A percentile compares a stretch with the other conserved stretches of the same genome.
Evolutionary conservation across 2,329 filamentous ascomycete species (phyloP).

Genomic region (Penicillium expansum): DNA sequence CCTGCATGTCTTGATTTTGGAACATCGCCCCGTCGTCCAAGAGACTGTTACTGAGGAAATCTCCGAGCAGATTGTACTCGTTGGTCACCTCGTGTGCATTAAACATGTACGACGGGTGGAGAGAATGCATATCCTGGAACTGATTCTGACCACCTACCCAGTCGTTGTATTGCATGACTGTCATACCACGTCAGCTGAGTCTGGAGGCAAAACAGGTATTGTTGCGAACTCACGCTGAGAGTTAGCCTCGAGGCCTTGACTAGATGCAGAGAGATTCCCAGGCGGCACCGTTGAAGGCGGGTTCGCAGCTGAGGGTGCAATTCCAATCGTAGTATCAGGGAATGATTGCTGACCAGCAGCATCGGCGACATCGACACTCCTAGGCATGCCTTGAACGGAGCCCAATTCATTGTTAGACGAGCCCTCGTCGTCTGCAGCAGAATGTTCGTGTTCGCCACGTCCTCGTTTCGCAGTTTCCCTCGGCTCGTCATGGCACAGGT

Average conservation of each 20-base stretch:
- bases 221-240: constrained; percentile 65
- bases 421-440: constrained; percentile 60
- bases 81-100: constrained; percentile 89
- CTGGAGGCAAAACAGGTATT: constrained; percentile 4
- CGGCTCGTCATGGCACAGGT: constrained; percentile 96
- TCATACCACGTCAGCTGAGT: constrained; percentile 27
- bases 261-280: constrained; percentile 62
- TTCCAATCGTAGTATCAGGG: constrained; percentile 41
- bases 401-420: constrained; percentile 45
- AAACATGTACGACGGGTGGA: constrained; percentile 94
- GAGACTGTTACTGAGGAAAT: constrained; percentile 89
- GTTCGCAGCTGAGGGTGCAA: constrained; percentile 50
- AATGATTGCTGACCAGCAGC: constrained; percentile 48
- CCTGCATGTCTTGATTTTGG: constrained; percentile 62
- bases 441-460: constrained; percentile 62
- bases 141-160: constrained; percentile 76
- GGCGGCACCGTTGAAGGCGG: constrained; percentile 64
- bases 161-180: constrained; percentile 80
- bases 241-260: constrained; percentile 62
- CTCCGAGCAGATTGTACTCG: constrained; percentile 94
- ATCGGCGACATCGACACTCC: constrained; percentile 57
- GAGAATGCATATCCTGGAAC: constrained; percentile 91
- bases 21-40: constrained; percentile 77
- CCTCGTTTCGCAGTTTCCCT: constrained; percentile 81
- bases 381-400: constrained; percentile 49